These are phyloP conservation scores for Boletales sp. DNA, from an alignment of 768 basidiomycete genomes.

Conservation along the genomic window DNA sequence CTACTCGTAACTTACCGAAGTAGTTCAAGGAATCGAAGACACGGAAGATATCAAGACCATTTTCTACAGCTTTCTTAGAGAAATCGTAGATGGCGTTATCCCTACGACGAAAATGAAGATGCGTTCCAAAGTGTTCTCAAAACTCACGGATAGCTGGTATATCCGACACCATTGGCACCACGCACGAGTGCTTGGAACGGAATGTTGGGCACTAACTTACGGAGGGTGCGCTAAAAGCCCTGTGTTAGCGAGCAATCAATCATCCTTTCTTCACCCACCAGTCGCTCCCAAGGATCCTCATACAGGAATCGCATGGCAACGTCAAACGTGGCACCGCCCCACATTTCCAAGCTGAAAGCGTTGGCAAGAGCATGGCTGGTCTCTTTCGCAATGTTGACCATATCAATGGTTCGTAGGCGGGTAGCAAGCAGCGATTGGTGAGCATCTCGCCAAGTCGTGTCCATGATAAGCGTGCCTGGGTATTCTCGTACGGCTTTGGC, in stretches of 20 bases:
- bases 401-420: slow-evolving; percentile 91
- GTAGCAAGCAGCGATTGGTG: slow-evolving; percentile 98
- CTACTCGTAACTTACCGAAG: slow-evolving; percentile 57
- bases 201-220: slow-evolving; percentile 97
- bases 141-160: slow-evolving; percentile 93
- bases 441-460: slow-evolving; percentile 99
- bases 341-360: slow-evolving; percentile 96
- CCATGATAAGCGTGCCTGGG: slow-evolving; percentile 93
- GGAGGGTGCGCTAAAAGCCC: slow-evolving; percentile 66
- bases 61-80: slow-evolving; percentile 99
- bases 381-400: slow-evolving; percentile 98
- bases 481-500: slow-evolving; percentile 97
- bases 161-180: slow-evolving; percentile 98
- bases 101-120: slow-evolving; percentile 35
- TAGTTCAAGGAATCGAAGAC: slow-evolving; percentile 99
- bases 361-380: slow-evolving; percentile 93
- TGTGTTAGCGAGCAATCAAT: slow-evolving; percentile 9
- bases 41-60: slow-evolving; percentile 98
- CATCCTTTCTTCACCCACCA: slow-evolving; percentile 47
- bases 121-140: not conserved
- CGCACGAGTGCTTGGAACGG: slow-evolving; percentile 97
- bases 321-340: slow-evolving; percentile 99
- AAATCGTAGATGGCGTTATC: slow-evolving; percentile 99
- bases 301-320: slow-evolving; percentile 99
- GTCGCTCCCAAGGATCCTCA: slow-evolving; percentile 98